phyloP scores from a whole-genome alignment of 2,329 filamentous ascomycete genomes.

The Alternaria consortialis region DNA sequence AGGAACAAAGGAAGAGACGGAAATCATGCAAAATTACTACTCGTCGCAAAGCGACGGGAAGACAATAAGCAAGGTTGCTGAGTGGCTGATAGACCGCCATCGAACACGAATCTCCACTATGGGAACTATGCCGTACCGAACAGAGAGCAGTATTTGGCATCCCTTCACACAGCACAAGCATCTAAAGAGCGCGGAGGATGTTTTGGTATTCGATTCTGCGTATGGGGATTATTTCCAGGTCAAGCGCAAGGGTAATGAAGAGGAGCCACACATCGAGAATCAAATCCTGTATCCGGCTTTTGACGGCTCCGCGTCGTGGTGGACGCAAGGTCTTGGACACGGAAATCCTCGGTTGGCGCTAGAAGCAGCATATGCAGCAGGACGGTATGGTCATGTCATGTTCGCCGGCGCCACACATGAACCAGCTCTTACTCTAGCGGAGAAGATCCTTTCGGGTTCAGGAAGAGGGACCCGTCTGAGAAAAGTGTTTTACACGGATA shows the following conservation, averaged over 20 bases:
- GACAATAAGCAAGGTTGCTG: constrained; percentile 58
- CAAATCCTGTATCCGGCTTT: constrained; percentile 71
- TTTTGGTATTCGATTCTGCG: constrained; percentile 81
- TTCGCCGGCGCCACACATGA: constrained; percentile 83
- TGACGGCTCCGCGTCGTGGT: constrained; percentile 88
- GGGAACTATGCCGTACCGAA: constrained; percentile 68
- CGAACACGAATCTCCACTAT: constrained; percentile 65
- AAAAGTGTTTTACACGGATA: constrained; percentile 84
- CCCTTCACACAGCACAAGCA: constrained; percentile 83
- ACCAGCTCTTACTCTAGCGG: constrained; percentile 75
- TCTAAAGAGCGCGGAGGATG: constrained; percentile 67
- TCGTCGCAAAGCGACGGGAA: constrained; percentile 48
- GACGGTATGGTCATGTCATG: constrained; percentile 88
- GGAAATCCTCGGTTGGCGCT: constrained; percentile 76
- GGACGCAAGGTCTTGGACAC: constrained; percentile 86
- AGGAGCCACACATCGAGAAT: constrained; percentile 21
- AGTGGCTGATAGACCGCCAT: constrained; percentile 64
- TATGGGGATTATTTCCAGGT: constrained; percentile 81
- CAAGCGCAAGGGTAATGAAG: constrained; percentile 41
- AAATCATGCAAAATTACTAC: constrained; percentile 73
- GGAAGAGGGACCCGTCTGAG: constrained; percentile 68
- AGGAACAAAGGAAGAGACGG: constrained; percentile 57
- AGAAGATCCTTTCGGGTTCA: constrained; percentile 67
- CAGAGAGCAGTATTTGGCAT: constrained; percentile 74
- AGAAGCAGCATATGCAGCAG: constrained; percentile 81